A percentile compares a stretch with the other conserved stretches of the same genome.
Evolutionary conservation across 192 early-diverging fungal species (phyloP).

Genomic region (Backusella circina): DNA sequence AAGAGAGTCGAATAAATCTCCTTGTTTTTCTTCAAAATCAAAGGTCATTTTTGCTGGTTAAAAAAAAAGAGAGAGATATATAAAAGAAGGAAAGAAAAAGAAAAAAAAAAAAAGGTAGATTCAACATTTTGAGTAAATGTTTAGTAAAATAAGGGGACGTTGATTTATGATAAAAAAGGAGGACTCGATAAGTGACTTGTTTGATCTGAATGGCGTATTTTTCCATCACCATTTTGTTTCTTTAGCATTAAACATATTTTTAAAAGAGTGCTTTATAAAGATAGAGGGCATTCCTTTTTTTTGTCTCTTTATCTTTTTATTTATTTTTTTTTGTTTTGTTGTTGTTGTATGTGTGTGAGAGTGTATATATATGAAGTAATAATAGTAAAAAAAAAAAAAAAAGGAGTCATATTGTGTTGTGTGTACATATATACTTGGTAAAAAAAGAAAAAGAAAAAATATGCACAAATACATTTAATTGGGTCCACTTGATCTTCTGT

Average conservation of each 20-base stretch:
- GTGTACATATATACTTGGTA: not conserved
- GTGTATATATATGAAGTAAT: not conserved
- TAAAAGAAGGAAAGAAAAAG: not conserved
- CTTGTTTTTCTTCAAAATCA: constrained; percentile 32
- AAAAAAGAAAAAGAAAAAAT: not conserved
- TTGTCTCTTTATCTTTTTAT: not conserved
- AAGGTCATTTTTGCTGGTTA: constrained; percentile 22
- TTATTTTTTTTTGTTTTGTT: not conserved
- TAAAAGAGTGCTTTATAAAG: not conserved
- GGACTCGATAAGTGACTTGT: not conserved
- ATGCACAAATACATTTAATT: not conserved
- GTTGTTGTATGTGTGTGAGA: not conserved
- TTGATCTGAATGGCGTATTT: not conserved
- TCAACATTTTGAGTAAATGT: not conserved
- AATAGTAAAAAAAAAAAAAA: not conserved
- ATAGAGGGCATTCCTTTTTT: not conserved
- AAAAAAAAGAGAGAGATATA: not conserved
- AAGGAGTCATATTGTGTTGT: not conserved
- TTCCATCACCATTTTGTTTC: not conserved
- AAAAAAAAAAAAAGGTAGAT: not conserved
- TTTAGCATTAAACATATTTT: not conserved
- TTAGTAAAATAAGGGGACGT: not conserved
- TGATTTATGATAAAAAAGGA: not conserved
- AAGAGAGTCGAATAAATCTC: constrained; percentile 18
- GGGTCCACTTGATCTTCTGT: constrained; percentile 6